Percentiles rank a stretch among this genome's conserved stretches.
These are phyloP conservation scores for Astrothelium subdiscretum DNA, from an alignment of 495 filamentous ascomycete species.

Conservation along the genomic window DNA sequence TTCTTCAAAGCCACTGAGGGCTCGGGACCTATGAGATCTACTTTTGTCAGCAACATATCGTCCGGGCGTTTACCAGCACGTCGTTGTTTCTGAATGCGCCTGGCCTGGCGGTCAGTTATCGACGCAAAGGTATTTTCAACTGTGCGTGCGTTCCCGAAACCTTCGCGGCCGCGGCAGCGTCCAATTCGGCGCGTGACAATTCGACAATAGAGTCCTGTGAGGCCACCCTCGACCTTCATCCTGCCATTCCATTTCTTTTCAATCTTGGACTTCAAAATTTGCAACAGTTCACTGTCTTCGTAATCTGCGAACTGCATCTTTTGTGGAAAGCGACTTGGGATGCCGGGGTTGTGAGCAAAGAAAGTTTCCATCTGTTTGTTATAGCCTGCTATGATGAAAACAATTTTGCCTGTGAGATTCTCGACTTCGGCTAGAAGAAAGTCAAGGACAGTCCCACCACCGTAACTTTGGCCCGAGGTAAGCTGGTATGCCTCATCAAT, in stretches of 20 bases:
- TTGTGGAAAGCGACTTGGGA: constrained; percentile 60
- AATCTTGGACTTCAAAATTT: constrained; percentile 41
- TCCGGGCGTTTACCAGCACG: constrained; percentile 17
- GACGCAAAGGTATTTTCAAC: constrained; percentile 48
- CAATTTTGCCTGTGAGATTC: constrained; percentile 60
- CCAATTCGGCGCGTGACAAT: constrained; percentile 53
- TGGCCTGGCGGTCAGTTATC: constrained; percentile 47
- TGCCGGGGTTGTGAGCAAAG: constrained; percentile 65
- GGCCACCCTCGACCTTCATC: constrained; percentile 52
- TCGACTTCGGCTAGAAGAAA: constrained; percentile 67
- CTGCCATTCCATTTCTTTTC: constrained; percentile 34
- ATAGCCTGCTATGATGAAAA: constrained; percentile 71
- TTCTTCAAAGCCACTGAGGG: constrained; percentile 40
- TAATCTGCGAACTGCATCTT: constrained; percentile 60
- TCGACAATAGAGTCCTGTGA: constrained; percentile 51
- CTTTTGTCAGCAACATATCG: constrained; percentile 22
- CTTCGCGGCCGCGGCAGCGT: constrained; percentile 47
- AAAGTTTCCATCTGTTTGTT: constrained; percentile 69
- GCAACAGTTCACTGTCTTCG: constrained; percentile 49
- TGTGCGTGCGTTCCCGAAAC: constrained; percentile 63
- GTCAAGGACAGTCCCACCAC: constrained; percentile 55
- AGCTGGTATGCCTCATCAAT: constrained; percentile 75
- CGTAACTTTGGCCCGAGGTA: constrained; percentile 27
- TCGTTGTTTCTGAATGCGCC: constrained; percentile 38
- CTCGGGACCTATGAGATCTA: constrained; percentile 37